phyloP scores from a whole-genome alignment of 257 asterid species.

The Solanum infundibuliforme region DNA sequence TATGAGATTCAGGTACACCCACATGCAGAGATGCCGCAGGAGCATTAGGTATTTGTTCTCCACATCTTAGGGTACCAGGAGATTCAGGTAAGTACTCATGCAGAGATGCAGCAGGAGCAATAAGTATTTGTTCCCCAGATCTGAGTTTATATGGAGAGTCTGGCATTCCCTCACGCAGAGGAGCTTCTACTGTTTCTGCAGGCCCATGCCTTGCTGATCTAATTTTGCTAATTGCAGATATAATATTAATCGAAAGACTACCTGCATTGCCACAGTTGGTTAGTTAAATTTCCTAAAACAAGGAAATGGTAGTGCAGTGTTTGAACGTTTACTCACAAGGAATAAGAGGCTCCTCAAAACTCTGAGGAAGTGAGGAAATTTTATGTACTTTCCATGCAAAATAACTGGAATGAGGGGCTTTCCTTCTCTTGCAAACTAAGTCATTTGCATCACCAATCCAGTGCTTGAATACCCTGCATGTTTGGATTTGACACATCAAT shows the following conservation, averaged over 20 bases:
- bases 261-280: slow-evolving; percentile 25
- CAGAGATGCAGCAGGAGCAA: background rate
- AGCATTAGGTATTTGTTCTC: slow-evolving; percentile 18
- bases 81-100: background rate
- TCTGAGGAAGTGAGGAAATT: slow-evolving; percentile 26
- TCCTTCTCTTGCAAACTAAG: slow-evolving; percentile 36
- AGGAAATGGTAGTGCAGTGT: background rate
- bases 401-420: slow-evolving; percentile 28
- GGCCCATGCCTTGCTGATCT: slow-evolving; percentile 8
- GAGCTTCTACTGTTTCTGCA: slow-evolving; percentile 2
- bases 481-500: background rate
- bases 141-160: slow-evolving; percentile 2
- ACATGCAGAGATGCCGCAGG: background rate
- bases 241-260: slow-evolving; percentile 11
- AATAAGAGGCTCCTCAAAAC: slow-evolving; percentile 51
- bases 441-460: slow-evolving; percentile 40
- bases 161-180: slow-evolving; percentile 1
- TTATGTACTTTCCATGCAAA: slow-evolving; percentile 44
- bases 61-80: slow-evolving; percentile 7
- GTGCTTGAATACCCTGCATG: slow-evolving; percentile 31
- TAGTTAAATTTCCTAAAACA: background rate
- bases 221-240: slow-evolving; percentile 10
- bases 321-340: slow-evolving; percentile 35
- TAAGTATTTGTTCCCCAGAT: background rate
- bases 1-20: slow-evolving; percentile 5